phyloP scores from a whole-genome alignment of 1,139 yeast genomes.

The Yamadazyma songkhlaensis region DNA sequence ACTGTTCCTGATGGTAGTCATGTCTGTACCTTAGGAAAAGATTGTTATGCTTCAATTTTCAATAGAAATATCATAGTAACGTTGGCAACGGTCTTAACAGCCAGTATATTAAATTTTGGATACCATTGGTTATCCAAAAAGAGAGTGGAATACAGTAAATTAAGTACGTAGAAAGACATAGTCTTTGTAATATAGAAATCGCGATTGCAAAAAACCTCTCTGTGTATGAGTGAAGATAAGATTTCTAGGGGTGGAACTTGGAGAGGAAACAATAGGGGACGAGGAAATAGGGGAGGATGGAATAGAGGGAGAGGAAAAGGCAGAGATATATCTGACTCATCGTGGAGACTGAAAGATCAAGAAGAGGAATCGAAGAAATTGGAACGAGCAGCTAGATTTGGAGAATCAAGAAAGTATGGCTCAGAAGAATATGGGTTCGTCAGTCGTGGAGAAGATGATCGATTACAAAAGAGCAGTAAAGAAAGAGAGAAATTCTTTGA shows the following conservation, averaged over 20 bases:
- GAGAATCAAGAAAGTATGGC: conserved; percentile 4
- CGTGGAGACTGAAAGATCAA: background rate
- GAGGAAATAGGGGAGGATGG: background rate
- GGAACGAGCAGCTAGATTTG: conserved; percentile 18
- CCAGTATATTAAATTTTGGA: conserved; percentile 25
- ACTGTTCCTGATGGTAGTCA: conserved; percentile 16
- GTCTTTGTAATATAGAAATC: background rate
- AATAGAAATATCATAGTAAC: conserved; percentile 31
- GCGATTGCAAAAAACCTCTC: conserved; percentile 1
- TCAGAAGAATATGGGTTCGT: conserved; percentile 41
- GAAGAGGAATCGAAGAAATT: conserved; percentile 7
- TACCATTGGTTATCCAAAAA: conserved; percentile 9
- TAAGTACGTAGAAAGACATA: conserved; percentile 3
- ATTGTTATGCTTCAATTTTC: conserved; percentile 46
- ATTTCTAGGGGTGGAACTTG: background rate
- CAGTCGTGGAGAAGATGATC: conserved; percentile 58
- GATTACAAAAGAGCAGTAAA: conserved; percentile 41
- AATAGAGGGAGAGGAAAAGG: conserved; percentile 1
- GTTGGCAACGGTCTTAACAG: conserved; percentile 20
- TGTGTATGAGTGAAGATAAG: conserved; percentile 1
- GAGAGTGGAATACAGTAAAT: conserved; percentile 5
- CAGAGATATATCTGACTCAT: background rate
- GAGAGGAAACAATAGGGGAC: background rate
- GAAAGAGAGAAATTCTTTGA: conserved; percentile 40
- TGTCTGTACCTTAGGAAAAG: conserved; percentile 36